Base-by-base conservation (phyloP, 257 asterid species). In the Anisodus tanguticus region DNA sequence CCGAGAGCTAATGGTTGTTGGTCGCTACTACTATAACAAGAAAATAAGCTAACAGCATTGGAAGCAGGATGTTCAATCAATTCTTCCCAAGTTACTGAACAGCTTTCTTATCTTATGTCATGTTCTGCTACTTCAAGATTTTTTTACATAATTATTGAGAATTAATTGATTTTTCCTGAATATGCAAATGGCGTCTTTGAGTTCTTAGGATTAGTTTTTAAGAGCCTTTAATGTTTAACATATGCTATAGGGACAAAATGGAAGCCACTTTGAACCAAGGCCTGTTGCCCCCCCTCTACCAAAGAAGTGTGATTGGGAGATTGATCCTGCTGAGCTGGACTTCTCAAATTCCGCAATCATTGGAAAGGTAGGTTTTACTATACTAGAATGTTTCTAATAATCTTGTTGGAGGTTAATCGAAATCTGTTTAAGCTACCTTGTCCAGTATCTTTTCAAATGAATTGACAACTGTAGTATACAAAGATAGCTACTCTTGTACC, bases 281-380 rank as follows among this genome's bases (percentile, higher is more conserved):
- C 91, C 98, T 9, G 97, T 97, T 80, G 88, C 92, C 72, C 98
- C 98, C 26, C 99, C 98, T 87, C 91, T 92, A 41, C 97, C 99
- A 71, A 97, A 97, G 13, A 97, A 93, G 91, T 97, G 98, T 81
- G 99, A 97, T 88, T 97, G 99, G 99, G 99, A 97, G 89, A 88
- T 97, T 86, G 97, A 97, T 84, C 98, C 97, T 63, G 3, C 84
- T 76, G 99, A 97, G 91, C 91, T 97, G 87, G 98, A 95, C 92
- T 97, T 97, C 85, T 89, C 98, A 78, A 87, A 85, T 85, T 89
- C 98, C 4, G 70, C 85, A 81, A 88, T 91, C 55, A 94, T 95
- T 41, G 99, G 99, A 62, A 97, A 97, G 98, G 98, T 95, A 15
- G 83, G 93, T 22, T 9, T 85, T 45, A 47, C 26, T 77, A 77